Percentiles rank a stretch among this genome's conserved stretches.
phyloP scores from a whole-genome alignment of 225 moss, liverwort and hornwort genomes.

The Thuidium tamariscinum region DNA sequence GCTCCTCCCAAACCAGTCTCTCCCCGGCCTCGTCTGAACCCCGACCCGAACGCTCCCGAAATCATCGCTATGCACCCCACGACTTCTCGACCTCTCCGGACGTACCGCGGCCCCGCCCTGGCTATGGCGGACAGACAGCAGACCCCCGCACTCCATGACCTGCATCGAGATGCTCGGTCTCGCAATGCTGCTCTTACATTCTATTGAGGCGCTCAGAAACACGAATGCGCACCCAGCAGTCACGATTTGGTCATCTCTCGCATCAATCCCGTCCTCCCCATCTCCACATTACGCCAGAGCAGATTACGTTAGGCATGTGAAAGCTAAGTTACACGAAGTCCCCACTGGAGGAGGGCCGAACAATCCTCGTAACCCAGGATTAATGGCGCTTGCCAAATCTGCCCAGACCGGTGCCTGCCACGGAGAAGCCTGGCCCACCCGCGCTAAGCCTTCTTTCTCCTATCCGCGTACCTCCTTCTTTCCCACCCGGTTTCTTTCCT shows the following conservation, averaged over 20 bases:
- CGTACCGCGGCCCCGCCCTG: background rate
- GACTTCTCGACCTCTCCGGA: background rate
- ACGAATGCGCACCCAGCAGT: background rate
- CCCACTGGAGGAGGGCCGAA: background rate
- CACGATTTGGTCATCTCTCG: background rate
- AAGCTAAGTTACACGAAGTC: background rate
- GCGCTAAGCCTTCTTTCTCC: background rate
- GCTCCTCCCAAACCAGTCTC: background rate
- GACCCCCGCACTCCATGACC: conserved; percentile 20
- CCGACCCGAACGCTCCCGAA: background rate
- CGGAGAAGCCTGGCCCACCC: background rate
- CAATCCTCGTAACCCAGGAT: background rate
- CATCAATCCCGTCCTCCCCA: background rate
- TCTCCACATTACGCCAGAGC: background rate
- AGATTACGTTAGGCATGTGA: background rate
- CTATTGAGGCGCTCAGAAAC: background rate
- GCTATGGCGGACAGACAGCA: background rate
- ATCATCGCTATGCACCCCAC: background rate
- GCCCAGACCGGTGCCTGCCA: background rate
- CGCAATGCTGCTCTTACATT: conserved; percentile 9
- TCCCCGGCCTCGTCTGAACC: background rate
- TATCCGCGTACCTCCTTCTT: background rate
- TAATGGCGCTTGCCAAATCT: background rate
- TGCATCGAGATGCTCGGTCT: conserved; percentile 4
- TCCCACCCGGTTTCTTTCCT: background rate